Conservation (phyloP, 2,329 filamentous ascomycete species). For the Aureobasidium pullulans region DNA sequence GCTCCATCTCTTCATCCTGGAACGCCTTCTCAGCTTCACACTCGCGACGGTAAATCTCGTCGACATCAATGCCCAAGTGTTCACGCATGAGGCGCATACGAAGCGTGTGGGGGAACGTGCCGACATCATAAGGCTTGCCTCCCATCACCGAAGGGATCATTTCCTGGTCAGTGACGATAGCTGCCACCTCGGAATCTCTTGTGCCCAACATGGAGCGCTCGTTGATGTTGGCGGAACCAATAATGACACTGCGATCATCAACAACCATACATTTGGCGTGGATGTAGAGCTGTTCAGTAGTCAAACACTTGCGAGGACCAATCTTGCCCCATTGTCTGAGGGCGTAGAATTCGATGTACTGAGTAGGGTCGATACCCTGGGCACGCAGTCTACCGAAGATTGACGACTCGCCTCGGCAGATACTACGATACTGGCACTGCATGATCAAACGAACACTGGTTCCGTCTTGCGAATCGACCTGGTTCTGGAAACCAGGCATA, state of each 20-base stretch:
- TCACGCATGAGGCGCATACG: slow-evolving; percentile 93
- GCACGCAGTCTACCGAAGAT: slow-evolving; percentile 82
- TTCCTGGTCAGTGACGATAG: slow-evolving; percentile 84
- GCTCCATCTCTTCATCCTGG: slow-evolving; percentile 52
- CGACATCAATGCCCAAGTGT: slow-evolving; percentile 90
- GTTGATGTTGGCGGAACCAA: slow-evolving; percentile 97
- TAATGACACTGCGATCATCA: slow-evolving; percentile 86
- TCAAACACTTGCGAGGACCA: slow-evolving; percentile 69
- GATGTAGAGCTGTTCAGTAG: slow-evolving; percentile 96
- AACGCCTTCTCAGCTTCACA: slow-evolving; percentile 36
- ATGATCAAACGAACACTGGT: slow-evolving; percentile 93
- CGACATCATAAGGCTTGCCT: slow-evolving; percentile 80
- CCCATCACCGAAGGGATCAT: slow-evolving; percentile 91
- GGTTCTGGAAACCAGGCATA: slow-evolving; percentile 98
- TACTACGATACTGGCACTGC: slow-evolving; percentile 94
- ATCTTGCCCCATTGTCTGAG: slow-evolving; percentile 89
- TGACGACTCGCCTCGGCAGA: slow-evolving; percentile 83
- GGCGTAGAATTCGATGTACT: slow-evolving; percentile 93
- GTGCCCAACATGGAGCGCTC: slow-evolving; percentile 91
- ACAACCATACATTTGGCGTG: slow-evolving; percentile 96
- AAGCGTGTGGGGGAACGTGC: slow-evolving; percentile 85
- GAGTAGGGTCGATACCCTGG: slow-evolving; percentile 79
- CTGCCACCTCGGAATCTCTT: slow-evolving; percentile 85
- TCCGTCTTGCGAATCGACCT: slow-evolving; percentile 86
- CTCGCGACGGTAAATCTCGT: slow-evolving; percentile 55